These are phyloP conservation scores for Apiospora hydei DNA, from an alignment of 2,329 filamentous ascomycete genomes.

Conservation along the genomic window DNA sequence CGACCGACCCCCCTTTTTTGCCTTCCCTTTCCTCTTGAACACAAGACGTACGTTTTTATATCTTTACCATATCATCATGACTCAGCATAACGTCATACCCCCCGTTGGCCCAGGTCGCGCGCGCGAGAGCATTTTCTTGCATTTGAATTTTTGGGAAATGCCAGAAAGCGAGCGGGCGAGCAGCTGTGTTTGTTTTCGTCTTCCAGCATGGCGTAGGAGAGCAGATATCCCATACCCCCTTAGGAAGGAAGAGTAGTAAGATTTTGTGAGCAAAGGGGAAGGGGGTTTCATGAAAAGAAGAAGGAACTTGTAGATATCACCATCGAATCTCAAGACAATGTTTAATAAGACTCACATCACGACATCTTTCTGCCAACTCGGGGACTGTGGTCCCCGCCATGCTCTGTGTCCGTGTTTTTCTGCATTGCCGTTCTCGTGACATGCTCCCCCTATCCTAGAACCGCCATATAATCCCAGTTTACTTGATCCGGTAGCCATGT, in stretches of 20 bases:
- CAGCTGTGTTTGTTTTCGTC: slow-evolving; percentile 4
- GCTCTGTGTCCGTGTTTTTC: neutral
- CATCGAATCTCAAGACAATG: slow-evolving; percentile 25
- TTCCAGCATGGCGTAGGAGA: slow-evolving; percentile 23
- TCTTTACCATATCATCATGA: slow-evolving; percentile 10
- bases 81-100: slow-evolving; percentile 6
- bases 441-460: neutral
- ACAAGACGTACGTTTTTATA: neutral
- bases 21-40: slow-evolving; percentile 9
- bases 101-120: neutral
- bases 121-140: slow-evolving; percentile 13
- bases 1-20: neutral
- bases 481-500: too few relatives aligned
- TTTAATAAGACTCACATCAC: slow-evolving; percentile 26
- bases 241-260: neutral
- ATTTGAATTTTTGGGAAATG: slow-evolving; percentile 14
- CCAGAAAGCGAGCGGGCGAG: slow-evolving; percentile 13
- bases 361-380: neutral
- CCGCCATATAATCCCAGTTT: neutral
- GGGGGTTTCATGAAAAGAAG: slow-evolving; percentile 1
- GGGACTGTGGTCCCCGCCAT: neutral
- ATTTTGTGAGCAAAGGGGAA: neutral
- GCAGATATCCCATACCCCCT: neutral
- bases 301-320: slow-evolving; percentile 27
- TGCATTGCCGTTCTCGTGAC: neutral